Evolutionary conservation across 257 asterid species (phyloP), one percentile per base, ranked within the genome.

Genomic region (Avicennia marina): DNA sequence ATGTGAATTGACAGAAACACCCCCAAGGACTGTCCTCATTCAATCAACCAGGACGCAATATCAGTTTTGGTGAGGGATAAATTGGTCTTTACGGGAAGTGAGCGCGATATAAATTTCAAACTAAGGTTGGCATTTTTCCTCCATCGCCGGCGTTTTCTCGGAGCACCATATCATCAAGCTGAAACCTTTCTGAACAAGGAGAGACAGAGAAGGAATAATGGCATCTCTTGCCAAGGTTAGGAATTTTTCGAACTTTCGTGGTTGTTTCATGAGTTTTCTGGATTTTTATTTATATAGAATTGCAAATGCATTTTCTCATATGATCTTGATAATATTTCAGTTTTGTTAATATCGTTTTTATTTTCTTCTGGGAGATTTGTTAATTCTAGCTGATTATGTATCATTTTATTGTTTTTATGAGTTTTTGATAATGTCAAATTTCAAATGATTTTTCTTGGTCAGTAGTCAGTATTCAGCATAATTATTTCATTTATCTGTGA

Each of bases 211-310:
- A 20, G 58, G 48, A 17, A 29, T 55, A 20, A 78, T 78, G 85
- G 77, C 75, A 38, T 75, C 79, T 44, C 34, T 68, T 10, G 25
- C 56, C 72, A 61, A 72, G 85, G 85, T 73, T 42, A 21, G 63
- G 15, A 24, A 39, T 44, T 31, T 58, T 33, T 54, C 34, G 13
- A 34, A 7, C 43, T 31, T 20, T 34, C 33, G n/a, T 21, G 4
- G 4, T 0, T 39, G 13, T 15, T 58, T 45, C 10, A 50, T 52
- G 26, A 24, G 11, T 42, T 6, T 42, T n/a, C 15, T 58, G 13
- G 11, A 11, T 71, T 34, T 12, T 44, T 60, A 2, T 45, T 48
- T 47, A 1, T 62, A n/a, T 10, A 4, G 24, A 25, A 46, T 61
- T 38, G 36, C 32, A 36, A 11, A 63, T 63, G 51, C 11, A 40